Evolutionary conservation across 2,329 filamentous ascomycete species (phyloP).

Genomic region (Exophiala sp.): DNA sequence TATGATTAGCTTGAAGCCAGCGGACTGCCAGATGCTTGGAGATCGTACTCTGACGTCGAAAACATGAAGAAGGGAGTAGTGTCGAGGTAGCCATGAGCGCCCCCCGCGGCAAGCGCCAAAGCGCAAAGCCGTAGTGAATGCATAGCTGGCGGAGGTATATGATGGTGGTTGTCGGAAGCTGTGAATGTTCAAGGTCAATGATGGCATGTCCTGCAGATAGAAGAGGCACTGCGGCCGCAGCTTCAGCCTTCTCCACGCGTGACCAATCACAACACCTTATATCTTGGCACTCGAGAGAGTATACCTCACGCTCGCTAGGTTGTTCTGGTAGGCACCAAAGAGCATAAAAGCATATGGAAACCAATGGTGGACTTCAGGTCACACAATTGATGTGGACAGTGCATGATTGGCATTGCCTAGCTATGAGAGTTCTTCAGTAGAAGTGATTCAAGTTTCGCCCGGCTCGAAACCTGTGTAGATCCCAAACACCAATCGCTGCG

Average conservation of each 20-base stretch:
- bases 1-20: background rate
- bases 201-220: slow-evolving; percentile 7
- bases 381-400: too few relatives aligned
- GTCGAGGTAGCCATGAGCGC: slow-evolving; percentile 45
- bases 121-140: slow-evolving; percentile 21
- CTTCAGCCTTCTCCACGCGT: too few relatives aligned
- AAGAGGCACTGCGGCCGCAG: background rate
- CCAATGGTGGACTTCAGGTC: too few relatives aligned
- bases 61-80: slow-evolving; percentile 87
- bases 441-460: too few relatives aligned
- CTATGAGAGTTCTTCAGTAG: too few relatives aligned
- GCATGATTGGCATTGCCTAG: too few relatives aligned
- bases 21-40: slow-evolving; percentile 1
- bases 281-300: too few relatives aligned
- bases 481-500: background rate
- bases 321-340: too few relatives aligned
- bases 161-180: slow-evolving; percentile 6
- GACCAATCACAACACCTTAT: too few relatives aligned
- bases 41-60: slow-evolving; percentile 70
- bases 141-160: slow-evolving; percentile 14
- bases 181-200: background rate
- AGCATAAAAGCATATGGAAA: too few relatives aligned
- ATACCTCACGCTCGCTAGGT: too few relatives aligned
- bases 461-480: too few relatives aligned
- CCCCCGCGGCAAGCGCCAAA: slow-evolving; percentile 23